Conservation (phyloP, 305 asterid species). For the Coffea humblotiana region DNA sequence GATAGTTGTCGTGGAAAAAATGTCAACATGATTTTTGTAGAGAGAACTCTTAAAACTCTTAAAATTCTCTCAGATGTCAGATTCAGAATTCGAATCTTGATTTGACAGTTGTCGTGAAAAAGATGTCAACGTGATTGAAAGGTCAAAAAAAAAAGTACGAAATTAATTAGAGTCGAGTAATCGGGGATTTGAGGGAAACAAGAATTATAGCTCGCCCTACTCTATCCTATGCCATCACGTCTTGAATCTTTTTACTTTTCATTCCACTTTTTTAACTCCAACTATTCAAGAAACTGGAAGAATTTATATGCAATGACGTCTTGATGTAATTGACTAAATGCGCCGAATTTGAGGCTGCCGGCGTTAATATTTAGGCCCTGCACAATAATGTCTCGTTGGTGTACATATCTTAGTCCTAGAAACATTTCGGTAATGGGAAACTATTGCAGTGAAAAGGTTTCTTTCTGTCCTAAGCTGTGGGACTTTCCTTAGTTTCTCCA, state of each 20-base stretch:
- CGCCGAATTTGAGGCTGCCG: not conserved
- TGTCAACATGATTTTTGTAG: too few species aligned
- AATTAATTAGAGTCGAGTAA: not conserved
- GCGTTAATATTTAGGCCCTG: not conserved
- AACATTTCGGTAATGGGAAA: not conserved
- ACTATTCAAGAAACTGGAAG: not conserved
- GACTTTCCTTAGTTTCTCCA: not conserved
- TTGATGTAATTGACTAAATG: not conserved
- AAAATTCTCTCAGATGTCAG: too few species aligned
- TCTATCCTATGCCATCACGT: not conserved
- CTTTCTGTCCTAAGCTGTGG: not conserved
- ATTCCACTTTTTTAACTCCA: not conserved
- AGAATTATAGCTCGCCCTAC: not conserved
- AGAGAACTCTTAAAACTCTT: too few species aligned
- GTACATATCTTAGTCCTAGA: not conserved
- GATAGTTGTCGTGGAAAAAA: too few species aligned
- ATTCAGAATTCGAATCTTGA: too few species aligned
- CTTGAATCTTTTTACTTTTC: not conserved
- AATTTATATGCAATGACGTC: not conserved
- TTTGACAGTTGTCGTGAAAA: too few species aligned
- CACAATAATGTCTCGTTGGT: not conserved
- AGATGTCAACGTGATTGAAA: too few species aligned
- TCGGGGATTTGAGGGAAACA: not conserved
- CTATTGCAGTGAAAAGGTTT: not conserved
- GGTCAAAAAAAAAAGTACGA: too few species aligned